phyloP scores from a whole-genome alignment of 129 eudicot species.

The Daucus carota region DNA sequence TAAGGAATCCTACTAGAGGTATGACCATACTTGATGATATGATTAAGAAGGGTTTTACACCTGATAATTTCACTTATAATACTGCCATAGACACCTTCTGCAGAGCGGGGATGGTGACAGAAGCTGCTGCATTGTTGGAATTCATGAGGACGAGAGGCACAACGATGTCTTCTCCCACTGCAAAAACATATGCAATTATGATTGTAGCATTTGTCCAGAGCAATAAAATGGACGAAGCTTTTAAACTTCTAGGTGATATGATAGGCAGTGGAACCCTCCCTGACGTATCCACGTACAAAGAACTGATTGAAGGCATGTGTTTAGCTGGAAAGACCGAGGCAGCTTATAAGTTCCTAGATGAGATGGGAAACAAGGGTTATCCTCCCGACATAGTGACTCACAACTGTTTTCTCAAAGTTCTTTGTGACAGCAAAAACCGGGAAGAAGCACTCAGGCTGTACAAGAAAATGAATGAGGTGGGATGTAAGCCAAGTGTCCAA shows the following conservation, averaged over 20 bases:
- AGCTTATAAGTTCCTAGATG: constrained; percentile 70
- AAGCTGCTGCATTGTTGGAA: constrained; percentile 57
- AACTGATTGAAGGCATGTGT: constrained; percentile 80
- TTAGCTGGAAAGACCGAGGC: constrained; percentile 56
- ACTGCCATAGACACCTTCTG: constrained; percentile 85
- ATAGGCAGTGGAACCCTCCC: constrained; percentile 70
- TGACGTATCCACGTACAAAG: constrained; percentile 82
- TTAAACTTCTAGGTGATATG: constrained; percentile 62
- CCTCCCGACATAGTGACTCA: constrained; percentile 88
- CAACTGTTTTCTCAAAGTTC: constrained; percentile 86
- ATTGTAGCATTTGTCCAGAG: constrained; percentile 56
- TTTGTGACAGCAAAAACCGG: constrained; percentile 62
- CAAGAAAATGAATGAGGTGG: constrained; percentile 49
- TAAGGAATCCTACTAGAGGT: constrained; percentile 52
- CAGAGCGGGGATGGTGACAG: constrained; percentile 64
- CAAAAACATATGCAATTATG: constrained; percentile 75
- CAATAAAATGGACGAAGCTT: constrained; percentile 55
- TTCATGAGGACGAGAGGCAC: constrained; percentile 67
- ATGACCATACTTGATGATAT: constrained; percentile 71
- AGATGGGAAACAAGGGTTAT: constrained; percentile 71
- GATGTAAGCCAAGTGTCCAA: constrained; percentile 79
- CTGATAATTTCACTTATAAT: constrained; percentile 76
- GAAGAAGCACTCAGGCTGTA: constrained; percentile 57
- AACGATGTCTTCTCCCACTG: constrained; percentile 72
- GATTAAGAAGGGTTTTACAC: constrained; percentile 56